Base-by-base conservation (phyloP, 768 basidiomycete species). In the Leucocoprinus leucothites region DNA sequence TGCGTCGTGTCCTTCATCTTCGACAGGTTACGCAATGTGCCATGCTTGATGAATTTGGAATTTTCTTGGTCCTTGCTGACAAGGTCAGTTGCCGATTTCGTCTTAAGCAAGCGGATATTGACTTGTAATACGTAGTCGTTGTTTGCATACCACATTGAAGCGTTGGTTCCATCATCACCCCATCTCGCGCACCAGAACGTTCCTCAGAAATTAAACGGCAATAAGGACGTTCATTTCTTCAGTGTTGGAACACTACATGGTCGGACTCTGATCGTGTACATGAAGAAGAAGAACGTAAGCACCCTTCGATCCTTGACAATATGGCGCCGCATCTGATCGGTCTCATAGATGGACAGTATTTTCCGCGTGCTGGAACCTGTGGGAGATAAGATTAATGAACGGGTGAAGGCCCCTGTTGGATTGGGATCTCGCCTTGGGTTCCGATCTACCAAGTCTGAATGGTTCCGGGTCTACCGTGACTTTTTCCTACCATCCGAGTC, bases 281-380 rank as follows among this genome's bases (percentile, higher is more conserved):
- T 98, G 89, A 94, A 94, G 80, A 92, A 91, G 71, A 94, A 89
- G 72, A 91, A 91, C 70, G 81, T 81, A 59, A 58, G 74, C 58
- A 16, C 24, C 24, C 18, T 41, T 42, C 26, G 18, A 24, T 25
- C n/a, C 16, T 25, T 1, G 4, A 13, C 16, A 9, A 13, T 38
- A 13, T 38, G 4, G 16, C 14, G 16, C 16, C 14, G 9, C 14
- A 11, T 38, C 38, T n/a, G 38, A 38, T n/a, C 16, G 9, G 9
- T n/a, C 16, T 38, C 16, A 11, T 49, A 82, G 80, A 76, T 91
- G 60, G 92, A 96, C 64, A 94, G 91, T 54, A 89, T 97, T 48
- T 98, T 99, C 82, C 91, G 91, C 51, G 94, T 96, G 5, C 80
- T 99, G n/a, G 96, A 99, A 61, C 96, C 96, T 2, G 91, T 98